Percentiles rank a stretch among this genome's conserved stretches.
phyloP scores from a whole-genome alignment of 306 rosid genomes.

The Echinosophora koreensis region DNA sequence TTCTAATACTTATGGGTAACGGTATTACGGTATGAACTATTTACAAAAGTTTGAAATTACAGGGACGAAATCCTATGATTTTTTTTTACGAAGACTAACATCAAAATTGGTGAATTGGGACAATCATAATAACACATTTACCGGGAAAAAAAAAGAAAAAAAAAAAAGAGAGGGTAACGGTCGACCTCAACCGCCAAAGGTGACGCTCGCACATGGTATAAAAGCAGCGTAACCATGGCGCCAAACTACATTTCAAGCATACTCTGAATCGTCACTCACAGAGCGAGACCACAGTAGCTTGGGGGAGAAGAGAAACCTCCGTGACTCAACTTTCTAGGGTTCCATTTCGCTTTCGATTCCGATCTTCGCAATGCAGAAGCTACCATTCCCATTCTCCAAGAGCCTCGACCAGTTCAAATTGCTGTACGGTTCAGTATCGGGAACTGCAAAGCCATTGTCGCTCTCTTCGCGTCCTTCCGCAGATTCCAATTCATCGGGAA shows the following conservation, averaged over 20 bases:
- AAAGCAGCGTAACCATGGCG: slow-evolving; percentile 51
- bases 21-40: too few species aligned
- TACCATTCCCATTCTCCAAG: slow-evolving; percentile 71
- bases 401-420: slow-evolving; percentile 88
- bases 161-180: neutral
- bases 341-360: slow-evolving; percentile 35
- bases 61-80: too few species aligned
- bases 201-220: slow-evolving; percentile 40
- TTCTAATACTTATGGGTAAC: too few species aligned
- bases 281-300: slow-evolving; percentile 25
- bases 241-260: slow-evolving; percentile 46
- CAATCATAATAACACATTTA: too few species aligned
- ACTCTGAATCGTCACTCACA: slow-evolving; percentile 39
- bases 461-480: slow-evolving; percentile 61
- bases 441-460: slow-evolving; percentile 60
- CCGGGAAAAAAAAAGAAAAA: too few species aligned
- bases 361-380: slow-evolving; percentile 60
- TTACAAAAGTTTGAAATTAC: too few species aligned
- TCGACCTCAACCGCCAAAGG: neutral
- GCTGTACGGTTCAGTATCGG: slow-evolving; percentile 62
- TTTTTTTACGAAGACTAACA: too few species aligned
- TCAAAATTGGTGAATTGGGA: too few species aligned
- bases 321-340: slow-evolving; percentile 48
- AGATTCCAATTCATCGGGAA: slow-evolving; percentile 70
- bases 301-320: slow-evolving; percentile 17